Evolutionary conservation across 2,329 filamentous ascomycete genomes (phyloP), one percentile per base, ranked within the genome.

Genomic region (Aspergillus quadrilineatus): DNA sequence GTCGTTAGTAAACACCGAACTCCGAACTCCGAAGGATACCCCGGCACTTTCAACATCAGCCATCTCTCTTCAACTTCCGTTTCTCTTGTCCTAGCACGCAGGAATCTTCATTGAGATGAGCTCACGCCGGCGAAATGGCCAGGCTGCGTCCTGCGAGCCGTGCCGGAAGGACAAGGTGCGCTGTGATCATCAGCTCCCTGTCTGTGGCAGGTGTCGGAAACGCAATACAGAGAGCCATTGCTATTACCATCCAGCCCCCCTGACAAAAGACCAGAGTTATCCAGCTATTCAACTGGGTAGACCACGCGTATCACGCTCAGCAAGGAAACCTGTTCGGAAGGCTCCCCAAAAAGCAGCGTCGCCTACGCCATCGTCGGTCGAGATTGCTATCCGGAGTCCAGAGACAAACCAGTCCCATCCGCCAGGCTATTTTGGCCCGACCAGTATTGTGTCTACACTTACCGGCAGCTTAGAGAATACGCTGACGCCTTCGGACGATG

Each of bases 381-480:
- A 39, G 46, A 55, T 50, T 14, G 44, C 37, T 8, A 43, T 49
- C 43, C 49, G 44, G 10, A 51, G 30, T 39, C 41, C 60, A 39
- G 28, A 49, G 9, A 47, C 57, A 26, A 56, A 56, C 39, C 52
- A 62, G 9, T 57, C 67, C 15, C 50, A 67, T 2, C 53, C 64
- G 7, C 58, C 66, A 9, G 65, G 69, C 6, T 71, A 73, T 32
- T 61, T 73, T n/a, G 71, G 71, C 8, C 70, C 71, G 3, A 73
- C 66, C 2, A 73, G 70, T 51, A 72, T 70, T 54, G 63, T 71
- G 1, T 65, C 68, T 4, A 59, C 63, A 2, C 59, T 73, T 42
- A 60, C 59, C 7, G 63, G 66, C 3, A 62, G 61, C 48, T 58
- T 60, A 12, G 66, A 64, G 17, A 45, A 63, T 12, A 56, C 60